A percentile compares a stretch with the other conserved stretches of the same genome.
These are phyloP conservation scores for Pythium utonaiense DNA, from an alignment of 352 stramenopile genomes.

Conservation along the genomic window DNA sequence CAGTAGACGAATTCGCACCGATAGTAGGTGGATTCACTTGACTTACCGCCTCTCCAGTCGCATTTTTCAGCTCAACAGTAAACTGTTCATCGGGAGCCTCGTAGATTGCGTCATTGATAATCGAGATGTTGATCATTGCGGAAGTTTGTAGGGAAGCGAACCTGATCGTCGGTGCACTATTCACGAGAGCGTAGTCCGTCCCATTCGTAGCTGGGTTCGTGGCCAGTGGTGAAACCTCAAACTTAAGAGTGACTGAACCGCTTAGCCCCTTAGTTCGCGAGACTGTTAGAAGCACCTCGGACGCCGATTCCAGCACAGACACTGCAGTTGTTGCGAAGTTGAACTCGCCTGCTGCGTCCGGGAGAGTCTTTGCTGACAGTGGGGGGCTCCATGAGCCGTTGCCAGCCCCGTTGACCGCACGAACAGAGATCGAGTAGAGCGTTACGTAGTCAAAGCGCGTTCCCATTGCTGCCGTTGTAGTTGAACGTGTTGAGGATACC, in stretches of 20 bases:
- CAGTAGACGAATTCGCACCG: constrained; percentile 27
- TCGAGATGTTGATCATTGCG: constrained; percentile 29
- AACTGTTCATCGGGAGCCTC: constrained; percentile 40
- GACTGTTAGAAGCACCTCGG: constrained; percentile 28
- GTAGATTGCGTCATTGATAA: constrained; percentile 48
- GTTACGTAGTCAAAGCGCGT: constrained; percentile 34
- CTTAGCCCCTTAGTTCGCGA: constrained; percentile 43
- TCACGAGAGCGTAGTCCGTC: constrained; percentile 33
- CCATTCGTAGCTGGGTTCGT: constrained; percentile 27
- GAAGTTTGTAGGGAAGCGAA: constrained; percentile 32
- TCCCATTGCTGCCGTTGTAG: constrained; percentile 7
- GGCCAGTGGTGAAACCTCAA: constrained; percentile 8
- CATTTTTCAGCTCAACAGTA: constrained; percentile 27
- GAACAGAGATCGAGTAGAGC: constrained; percentile 34
- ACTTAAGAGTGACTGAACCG: constrained; percentile 35
- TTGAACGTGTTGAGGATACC: constrained; percentile 6
- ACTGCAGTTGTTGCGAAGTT: constrained; percentile 26
- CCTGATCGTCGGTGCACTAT: constrained; percentile 23
- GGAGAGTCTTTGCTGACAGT: constrained; percentile 28
- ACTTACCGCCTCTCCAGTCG: neutral
- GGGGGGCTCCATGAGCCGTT: constrained; percentile 33
- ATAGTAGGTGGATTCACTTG: constrained; percentile 24
- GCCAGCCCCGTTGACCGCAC: constrained; percentile 31
- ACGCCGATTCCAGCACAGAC: constrained; percentile 41
- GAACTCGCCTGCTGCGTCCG: constrained; percentile 53